Base-by-base conservation (phyloP, 345 rosid genomes). In the Eucalyptus cladocalyx region DNA sequence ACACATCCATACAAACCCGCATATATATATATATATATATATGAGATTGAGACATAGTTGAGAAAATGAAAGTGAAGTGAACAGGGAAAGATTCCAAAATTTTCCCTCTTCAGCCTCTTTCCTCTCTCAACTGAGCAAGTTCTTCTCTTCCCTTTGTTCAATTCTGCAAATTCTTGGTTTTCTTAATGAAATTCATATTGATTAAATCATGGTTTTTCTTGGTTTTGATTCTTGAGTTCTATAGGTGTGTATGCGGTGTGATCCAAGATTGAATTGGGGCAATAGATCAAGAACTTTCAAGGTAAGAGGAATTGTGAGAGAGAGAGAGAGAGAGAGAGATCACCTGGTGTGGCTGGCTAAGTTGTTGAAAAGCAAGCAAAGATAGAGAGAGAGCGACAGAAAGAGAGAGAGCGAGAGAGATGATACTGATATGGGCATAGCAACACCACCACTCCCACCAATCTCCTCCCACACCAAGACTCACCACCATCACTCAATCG, bases 371-470 rank as follows among this genome's bases (percentile, higher is more conserved):
- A 86, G 37, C 49, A 26, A 13, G 50, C 50, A 86, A 50, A 69
- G 50, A 50, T 9, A 86, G 53, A 37, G 34, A 56, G 60, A 86
- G 86, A 56, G 58, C 17, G 88, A 49, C 49, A 48, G 34, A 30
- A 86, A n/a, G 80, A 32, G 72, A 69, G 56, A 88, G 89, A 90
- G 86, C 88, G 93, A 94, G 87, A 92, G 93, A 91, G 91, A 90
- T 80, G 89, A 91, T 90, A 90, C 86, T 93, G 94, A 92, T 91
- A 97, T 95, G 98, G 98, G 95, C 92, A 92, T 96, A 96, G 95
- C 96, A 91, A 93, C 92, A 89, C 91, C 94, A 56, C 89, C 92
- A 17, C 60, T 90, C 86, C 48, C 88, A 85, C 88, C 92, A 56
- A 37, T 91, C 89, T 90, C 91, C 51, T 87, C 90, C 45, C 80